Conservation (phyloP, 257 asterid genomes). For the Mitragyna speciosa region DNA sequence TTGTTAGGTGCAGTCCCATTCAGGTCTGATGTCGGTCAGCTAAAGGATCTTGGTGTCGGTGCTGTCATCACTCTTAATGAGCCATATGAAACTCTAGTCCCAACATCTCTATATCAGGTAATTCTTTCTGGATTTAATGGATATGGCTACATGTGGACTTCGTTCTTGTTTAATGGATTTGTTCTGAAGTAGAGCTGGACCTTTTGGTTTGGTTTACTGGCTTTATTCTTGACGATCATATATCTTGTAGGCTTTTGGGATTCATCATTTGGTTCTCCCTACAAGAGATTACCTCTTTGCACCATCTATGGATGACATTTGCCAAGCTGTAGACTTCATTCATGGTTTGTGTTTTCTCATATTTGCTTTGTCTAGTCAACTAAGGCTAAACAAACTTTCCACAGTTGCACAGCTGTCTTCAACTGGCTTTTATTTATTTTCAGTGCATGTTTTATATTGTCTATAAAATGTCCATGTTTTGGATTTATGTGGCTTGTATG, state of each 20-base stretch:
- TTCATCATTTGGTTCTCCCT: conserved; percentile 47
- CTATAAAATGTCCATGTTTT: not conserved
- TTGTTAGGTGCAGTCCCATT: conserved; percentile 65
- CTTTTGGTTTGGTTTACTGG: not conserved
- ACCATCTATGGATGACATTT: conserved; percentile 40
- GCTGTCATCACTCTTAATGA: conserved; percentile 60
- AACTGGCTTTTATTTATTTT: not conserved
- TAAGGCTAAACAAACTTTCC: not conserved
- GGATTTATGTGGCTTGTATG: not conserved
- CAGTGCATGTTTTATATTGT: not conserved
- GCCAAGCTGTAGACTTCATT: conserved; percentile 49
- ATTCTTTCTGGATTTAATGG: conserved; percentile 15
- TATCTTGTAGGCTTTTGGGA: conserved; percentile 39
- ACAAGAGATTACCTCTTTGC: conserved; percentile 56
- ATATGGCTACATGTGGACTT: not conserved
- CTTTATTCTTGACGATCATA: not conserved
- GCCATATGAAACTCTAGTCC: conserved; percentile 61
- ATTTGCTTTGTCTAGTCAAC: not conserved
- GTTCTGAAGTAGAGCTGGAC: not conserved
- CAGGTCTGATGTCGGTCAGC: conserved; percentile 50
- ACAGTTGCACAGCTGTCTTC: not conserved
- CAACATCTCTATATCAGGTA: conserved; percentile 50
- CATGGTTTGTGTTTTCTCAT: conserved; percentile 25
- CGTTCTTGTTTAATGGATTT: not conserved
- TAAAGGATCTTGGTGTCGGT: conserved; percentile 51